Percentiles rank a stretch among this genome's conserved stretches.
Conservation (phyloP, 805 yeast species). For the Candida nemodendra region DNA sequence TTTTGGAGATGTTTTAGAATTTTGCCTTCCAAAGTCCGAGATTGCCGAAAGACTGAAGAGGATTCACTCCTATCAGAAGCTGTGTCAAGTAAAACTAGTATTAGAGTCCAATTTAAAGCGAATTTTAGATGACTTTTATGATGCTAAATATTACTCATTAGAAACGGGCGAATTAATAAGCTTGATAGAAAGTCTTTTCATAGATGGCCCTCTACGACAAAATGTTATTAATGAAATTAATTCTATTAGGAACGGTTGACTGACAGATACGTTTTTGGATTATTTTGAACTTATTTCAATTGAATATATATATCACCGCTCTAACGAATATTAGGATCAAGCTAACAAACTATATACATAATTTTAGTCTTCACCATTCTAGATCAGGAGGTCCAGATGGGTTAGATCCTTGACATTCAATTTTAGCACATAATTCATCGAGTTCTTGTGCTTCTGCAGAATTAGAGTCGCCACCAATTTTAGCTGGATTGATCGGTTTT, state of each 20-base stretch:
- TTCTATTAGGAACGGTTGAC: constrained; percentile 36
- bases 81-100: constrained; percentile 28
- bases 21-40: constrained; percentile 2
- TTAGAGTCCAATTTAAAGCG: constrained; percentile 39
- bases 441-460: constrained; percentile 47
- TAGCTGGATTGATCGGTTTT: constrained; percentile 50
- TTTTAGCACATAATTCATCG: constrained; percentile 47
- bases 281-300: no score
- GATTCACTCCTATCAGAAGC: constrained; percentile 27
- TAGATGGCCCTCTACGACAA: constrained; percentile 45
- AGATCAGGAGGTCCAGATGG: constrained; percentile 31
- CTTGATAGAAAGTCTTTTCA: constrained; percentile 43
- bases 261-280: no score
- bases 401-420: constrained; percentile 49
- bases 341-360: no score
- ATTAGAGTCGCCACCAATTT: constrained; percentile 38
- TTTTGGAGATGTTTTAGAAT: constrained; percentile 10
- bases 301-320: no score
- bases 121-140: constrained; percentile 49
- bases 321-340: no score
- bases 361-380: constrained; percentile 27
- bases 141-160: constrained; percentile 50
- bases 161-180: constrained; percentile 45
- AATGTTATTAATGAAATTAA: constrained; percentile 45
- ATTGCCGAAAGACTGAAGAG: constrained; percentile 13